Evolutionary conservation across 1,139 yeast species (phyloP), one percentile per base, ranked within the genome.

Genomic region (Suhomyces terraborum): DNA sequence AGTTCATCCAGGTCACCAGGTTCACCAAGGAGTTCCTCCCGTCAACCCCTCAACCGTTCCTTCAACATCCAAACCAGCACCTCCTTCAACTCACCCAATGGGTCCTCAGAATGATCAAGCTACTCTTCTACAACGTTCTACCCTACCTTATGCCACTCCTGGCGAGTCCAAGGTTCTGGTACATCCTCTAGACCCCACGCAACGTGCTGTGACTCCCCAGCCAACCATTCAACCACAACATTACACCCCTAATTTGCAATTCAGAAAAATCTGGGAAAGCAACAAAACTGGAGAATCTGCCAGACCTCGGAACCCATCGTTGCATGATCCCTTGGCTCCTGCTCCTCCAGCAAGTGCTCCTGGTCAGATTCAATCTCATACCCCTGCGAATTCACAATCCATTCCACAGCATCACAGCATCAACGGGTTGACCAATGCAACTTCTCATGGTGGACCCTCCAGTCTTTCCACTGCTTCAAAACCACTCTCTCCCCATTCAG

Each of bases 221-320:
- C 13, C 27, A 24, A 12, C 27, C 4, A 12, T 24, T 12, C 27
- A 24, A 8, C 27, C 27, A 7, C 27, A 24, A 24, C 62, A 59
- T 34, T 61, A 61, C 38, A 52, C 63, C 10, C 66, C 71, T 3
- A 53, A 51, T 38, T 53, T 67, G 18, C 71, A 67, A 45, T 70
- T 70, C 50, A 52, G 75, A 36, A 67, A 69, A 47, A 68, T 70
- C 17, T 69, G 75, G 74, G 67, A 64, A 36, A 38, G 40, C 31
- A 17, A 23, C 21, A 52, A 50, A 35, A 33, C 49, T 10, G 43
- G 37, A 10, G 32, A 29, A n/a, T 28, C 42, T 29, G 27, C 41
- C 9, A 52, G 63, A 29, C 67, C 59, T 12, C 52, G 75, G 40
- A 52, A 56, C 37, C 70, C 69, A 4, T 64, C 69, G 10, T 49